phyloP scores from a whole-genome alignment of 169 alveolate genomes.

The Cryptosporidium parvum region DNA sequence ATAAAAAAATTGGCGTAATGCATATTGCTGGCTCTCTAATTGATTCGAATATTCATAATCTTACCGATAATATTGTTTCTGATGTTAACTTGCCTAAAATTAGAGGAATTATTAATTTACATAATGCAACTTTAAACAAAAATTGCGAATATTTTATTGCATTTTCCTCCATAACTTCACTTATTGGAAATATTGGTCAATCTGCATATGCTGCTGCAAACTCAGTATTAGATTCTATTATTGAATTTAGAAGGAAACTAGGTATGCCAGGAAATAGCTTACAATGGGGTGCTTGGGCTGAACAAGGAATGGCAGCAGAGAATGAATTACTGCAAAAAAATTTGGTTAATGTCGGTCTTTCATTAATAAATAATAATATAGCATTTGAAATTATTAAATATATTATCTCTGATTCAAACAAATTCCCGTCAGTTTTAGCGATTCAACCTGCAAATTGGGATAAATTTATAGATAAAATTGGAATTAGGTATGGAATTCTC shows the following conservation, averaged over 20 bases:
- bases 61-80: constrained; percentile 3
- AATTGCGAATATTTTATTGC: constrained; percentile 56
- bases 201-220: constrained; percentile 67
- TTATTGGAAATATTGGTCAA: constrained; percentile 69
- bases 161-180: constrained; percentile 71
- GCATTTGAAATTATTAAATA: constrained; percentile 25
- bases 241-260: constrained; percentile 36
- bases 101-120: constrained; percentile 46
- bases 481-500: constrained; percentile 20
- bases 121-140: constrained; percentile 36
- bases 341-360: constrained; percentile 26
- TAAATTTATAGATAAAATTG: constrained; percentile 21
- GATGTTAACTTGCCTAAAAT: constrained; percentile 33
- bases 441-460: constrained; percentile 69
- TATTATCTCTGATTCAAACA: constrained; percentile 10
- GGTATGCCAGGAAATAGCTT: constrained; percentile 57
- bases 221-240: constrained; percentile 52
- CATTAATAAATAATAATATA: constrained; percentile 26
- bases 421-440: constrained; percentile 22
- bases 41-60: constrained; percentile 44
- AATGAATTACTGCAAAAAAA: constrained; percentile 24
- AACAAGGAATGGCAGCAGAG: constrained; percentile 74
- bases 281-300: constrained; percentile 78
- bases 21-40: constrained; percentile 45
- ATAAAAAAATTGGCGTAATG: constrained; percentile 44